Evolutionary conservation across 768 basidiomycete genomes (phyloP), one percentile per base, ranked within the genome.

Genomic region (Suillus discolor): DNA sequence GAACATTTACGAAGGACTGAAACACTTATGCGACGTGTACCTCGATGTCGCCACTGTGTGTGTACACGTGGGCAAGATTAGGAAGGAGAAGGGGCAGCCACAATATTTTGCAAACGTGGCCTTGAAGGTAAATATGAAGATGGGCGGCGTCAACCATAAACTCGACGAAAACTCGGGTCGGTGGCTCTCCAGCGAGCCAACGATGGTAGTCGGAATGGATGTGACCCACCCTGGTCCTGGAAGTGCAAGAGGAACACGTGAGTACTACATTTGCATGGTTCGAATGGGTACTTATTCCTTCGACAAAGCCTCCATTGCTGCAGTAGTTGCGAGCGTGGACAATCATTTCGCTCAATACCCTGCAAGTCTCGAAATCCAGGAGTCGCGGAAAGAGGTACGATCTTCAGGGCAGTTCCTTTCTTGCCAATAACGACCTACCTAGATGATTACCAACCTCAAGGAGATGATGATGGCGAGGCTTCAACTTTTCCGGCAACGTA

Each of bases 171-270:
- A 67, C n/a, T 80, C 77, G 63, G 71, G 74, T 38, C 68, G 20
- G 45, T 84, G 80, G 82, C 72, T 86, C 36, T 72, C 68, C 45
- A 63, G 70, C 25, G 71, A 73, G 54, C 76, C 82, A 44, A 86
- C 85, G 20, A 86, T 86, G 83, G 65, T 86, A 49, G 83, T 87
- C 5, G 85, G 85, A 20, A 84, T 85, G 79, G 85, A 86, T 60
- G 90, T 92, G 28, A 93, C 91, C 2, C 92, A 94, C 76, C 92
- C 92, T 25, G 90, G 92, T 23, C 88, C 87, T 6, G 89, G 89
- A 2, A 91, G 89, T 65, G 82, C 87, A 67, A 71, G 73, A 36
- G 83, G 85, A 16, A 85, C 85, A 20, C 82, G 75, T 77, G 64
- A 65, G 77, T 45, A 49, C 34, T 18, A 64, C 6, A 0, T 9